Percentiles rank a stretch among this genome's conserved stretches.
Conservation (phyloP, 169 alveolate species). For the Cryptosporidium parvum region DNA sequence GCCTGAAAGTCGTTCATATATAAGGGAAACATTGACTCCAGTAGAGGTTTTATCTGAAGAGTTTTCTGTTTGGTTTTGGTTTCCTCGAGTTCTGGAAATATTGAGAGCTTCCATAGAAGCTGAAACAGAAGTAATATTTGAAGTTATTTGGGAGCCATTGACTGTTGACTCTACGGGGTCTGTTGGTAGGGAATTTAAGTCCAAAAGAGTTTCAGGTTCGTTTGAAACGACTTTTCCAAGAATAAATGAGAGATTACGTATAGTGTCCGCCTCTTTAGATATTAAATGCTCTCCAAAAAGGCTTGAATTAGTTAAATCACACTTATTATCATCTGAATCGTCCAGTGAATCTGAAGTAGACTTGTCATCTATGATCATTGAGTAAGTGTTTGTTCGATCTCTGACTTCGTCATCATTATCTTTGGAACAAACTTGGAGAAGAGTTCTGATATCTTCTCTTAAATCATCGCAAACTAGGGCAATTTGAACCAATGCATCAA, state of each 20-base stretch:
- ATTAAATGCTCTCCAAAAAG: slow-evolving; percentile 54
- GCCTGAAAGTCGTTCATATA: slow-evolving; percentile 34
- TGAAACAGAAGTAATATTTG: background rate
- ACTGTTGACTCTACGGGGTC: background rate
- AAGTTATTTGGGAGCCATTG: background rate
- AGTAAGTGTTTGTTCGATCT: slow-evolving; percentile 82
- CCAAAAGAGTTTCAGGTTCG: slow-evolving; percentile 65
- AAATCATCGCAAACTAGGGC: slow-evolving; percentile 83
- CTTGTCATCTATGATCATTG: slow-evolving; percentile 72
- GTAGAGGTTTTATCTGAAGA: slow-evolving; percentile 24
- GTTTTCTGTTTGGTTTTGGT: background rate
- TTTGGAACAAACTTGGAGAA: slow-evolving; percentile 78
- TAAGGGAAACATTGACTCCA: slow-evolving; percentile 4
- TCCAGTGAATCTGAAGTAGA: slow-evolving; percentile 33
- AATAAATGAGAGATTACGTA: background rate
- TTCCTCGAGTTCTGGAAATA: background rate
- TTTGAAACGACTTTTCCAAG: slow-evolving; percentile 52
- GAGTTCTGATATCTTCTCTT: slow-evolving; percentile 79
- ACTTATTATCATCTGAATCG: background rate
- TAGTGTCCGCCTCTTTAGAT: background rate
- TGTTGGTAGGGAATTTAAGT: slow-evolving; percentile 5
- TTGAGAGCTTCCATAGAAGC: slow-evolving; percentile 32
- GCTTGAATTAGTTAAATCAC: slow-evolving; percentile 12
- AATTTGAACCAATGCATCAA: slow-evolving; percentile 93
- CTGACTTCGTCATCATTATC: slow-evolving; percentile 86